Evolutionary conservation across 306 rosid species (phyloP).

Genomic region (Sesbania bispinosa): DNA sequence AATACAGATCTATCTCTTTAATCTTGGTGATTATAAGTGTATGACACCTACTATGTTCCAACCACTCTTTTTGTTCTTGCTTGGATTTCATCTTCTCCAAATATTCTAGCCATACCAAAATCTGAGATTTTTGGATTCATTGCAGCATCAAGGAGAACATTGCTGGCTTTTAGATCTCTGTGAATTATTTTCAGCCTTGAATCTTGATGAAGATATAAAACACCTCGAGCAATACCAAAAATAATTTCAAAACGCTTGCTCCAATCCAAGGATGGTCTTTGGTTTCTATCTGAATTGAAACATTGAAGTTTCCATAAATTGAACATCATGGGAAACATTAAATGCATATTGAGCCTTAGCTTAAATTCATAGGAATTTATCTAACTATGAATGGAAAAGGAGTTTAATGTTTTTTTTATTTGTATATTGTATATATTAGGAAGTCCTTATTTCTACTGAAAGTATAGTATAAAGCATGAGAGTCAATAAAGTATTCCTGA

Average conservation of each 20-base stretch:
- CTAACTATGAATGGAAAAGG: background rate
- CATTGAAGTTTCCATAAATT: background rate
- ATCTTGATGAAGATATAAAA: conserved; percentile 45
- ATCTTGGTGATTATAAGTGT: background rate
- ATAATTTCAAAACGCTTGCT: conserved; percentile 25
- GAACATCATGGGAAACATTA: background rate
- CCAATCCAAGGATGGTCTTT: conserved; percentile 29
- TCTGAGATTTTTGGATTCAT: conserved; percentile 47
- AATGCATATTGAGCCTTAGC: background rate
- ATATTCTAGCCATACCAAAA: conserved; percentile 46
- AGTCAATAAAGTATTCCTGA: too few relatives aligned
- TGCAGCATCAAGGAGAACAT: conserved; percentile 32
- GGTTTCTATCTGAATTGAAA: conserved; percentile 3
- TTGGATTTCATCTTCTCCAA: conserved; percentile 31
- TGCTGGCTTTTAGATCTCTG: conserved; percentile 45
- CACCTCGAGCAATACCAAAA: conserved; percentile 37
- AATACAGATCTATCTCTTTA: background rate
- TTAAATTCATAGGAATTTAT: background rate
- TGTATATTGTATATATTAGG: too few relatives aligned
- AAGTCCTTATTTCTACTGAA: too few relatives aligned
- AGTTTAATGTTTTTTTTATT: too few relatives aligned
- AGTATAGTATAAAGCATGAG: background rate
- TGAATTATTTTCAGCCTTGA: conserved; percentile 41
- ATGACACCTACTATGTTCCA: conserved; percentile 43
- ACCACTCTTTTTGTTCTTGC: conserved; percentile 36